phyloP scores from a whole-genome alignment of 2,329 filamentous ascomycete genomes.

The Aspergillus ustus region DNA sequence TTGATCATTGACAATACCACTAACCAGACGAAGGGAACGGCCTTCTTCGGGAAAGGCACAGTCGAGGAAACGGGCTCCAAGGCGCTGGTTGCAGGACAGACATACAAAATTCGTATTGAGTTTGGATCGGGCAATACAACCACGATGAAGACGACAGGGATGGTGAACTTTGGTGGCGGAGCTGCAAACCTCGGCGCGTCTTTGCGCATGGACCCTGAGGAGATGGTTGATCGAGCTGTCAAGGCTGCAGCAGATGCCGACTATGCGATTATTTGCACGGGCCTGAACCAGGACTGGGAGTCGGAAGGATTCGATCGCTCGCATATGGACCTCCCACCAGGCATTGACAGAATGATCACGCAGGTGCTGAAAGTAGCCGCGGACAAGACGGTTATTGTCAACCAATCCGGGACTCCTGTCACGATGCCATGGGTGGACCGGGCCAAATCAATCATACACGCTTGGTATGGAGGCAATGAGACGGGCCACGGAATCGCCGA shows the following conservation, averaged over 20 bases:
- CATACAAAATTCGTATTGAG: constrained; percentile 61
- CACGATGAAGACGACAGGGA: constrained; percentile 53
- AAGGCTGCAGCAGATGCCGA: constrained; percentile 69
- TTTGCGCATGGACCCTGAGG: constrained; percentile 37
- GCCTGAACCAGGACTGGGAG: constrained; percentile 64
- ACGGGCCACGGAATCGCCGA: constrained; percentile 80
- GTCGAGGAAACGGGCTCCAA: constrained; percentile 63
- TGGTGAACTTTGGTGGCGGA: constrained; percentile 58
- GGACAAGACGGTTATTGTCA: constrained; percentile 68
- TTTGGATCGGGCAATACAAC: constrained; percentile 61
- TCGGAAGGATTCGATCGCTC: constrained; percentile 51
- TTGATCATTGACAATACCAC: constrained; percentile 68
- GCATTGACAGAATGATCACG: constrained; percentile 60
- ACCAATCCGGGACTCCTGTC: constrained; percentile 73
- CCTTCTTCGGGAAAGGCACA: constrained; percentile 67
- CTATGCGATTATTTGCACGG: constrained; percentile 74
- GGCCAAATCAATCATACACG: constrained; percentile 65
- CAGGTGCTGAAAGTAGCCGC: constrained; percentile 68
- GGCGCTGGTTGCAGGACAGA: constrained; percentile 59
- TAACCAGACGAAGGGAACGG: constrained; percentile 63
- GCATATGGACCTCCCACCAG: constrained; percentile 59
- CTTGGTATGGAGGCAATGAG: constrained; percentile 84
- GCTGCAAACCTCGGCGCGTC: constrained; percentile 64
- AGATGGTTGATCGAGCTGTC: constrained; percentile 53
- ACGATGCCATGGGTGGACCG: constrained; percentile 52